These are phyloP conservation scores for Blepharisma japonicum DNA, from an alignment of 73 alveolate species.

Conservation along the genomic window DNA sequence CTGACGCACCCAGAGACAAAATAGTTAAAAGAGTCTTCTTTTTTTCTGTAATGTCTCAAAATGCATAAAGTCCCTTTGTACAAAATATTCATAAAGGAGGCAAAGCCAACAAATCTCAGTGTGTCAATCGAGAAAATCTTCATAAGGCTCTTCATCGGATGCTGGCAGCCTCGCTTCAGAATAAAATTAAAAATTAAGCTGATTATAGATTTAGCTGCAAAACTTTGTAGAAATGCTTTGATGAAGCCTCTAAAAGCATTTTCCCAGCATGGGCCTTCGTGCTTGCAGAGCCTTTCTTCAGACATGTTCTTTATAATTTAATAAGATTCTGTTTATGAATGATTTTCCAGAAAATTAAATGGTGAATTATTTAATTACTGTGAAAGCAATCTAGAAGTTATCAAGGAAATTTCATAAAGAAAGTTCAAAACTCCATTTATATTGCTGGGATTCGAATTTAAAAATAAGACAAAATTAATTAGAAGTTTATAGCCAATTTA, in stretches of 20 bases:
- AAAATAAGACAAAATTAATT: no score
- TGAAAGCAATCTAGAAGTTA: no score
- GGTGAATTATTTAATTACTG: no score
- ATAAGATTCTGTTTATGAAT: no score
- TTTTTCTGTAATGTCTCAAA: not conserved
- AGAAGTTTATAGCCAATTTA: no score
- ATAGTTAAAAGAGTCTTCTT: not conserved
- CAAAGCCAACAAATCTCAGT: not conserved
- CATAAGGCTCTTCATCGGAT: not conserved
- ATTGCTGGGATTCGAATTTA: no score
- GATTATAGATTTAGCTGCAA: not conserved
- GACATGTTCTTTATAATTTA: not conserved
- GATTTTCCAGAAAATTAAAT: no score
- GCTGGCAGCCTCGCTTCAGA: not conserved
- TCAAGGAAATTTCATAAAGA: no score
- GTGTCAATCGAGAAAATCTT: not conserved
- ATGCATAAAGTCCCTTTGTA: conserved; percentile 6
- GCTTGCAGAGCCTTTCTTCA: conserved; percentile 2
- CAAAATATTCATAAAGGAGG: not conserved
- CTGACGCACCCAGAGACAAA: not conserved
- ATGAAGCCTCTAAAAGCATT: not conserved
- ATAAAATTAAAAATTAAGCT: not conserved
- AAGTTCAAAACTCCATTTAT: no score
- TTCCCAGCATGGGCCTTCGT: conserved; percentile 2
- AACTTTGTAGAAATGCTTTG: not conserved